A percentile compares a stretch with the other conserved stretches of the same genome.
These are phyloP conservation scores for Aspergillus piperis DNA, from an alignment of 2,329 filamentous ascomycete species.

Conservation along the genomic window DNA sequence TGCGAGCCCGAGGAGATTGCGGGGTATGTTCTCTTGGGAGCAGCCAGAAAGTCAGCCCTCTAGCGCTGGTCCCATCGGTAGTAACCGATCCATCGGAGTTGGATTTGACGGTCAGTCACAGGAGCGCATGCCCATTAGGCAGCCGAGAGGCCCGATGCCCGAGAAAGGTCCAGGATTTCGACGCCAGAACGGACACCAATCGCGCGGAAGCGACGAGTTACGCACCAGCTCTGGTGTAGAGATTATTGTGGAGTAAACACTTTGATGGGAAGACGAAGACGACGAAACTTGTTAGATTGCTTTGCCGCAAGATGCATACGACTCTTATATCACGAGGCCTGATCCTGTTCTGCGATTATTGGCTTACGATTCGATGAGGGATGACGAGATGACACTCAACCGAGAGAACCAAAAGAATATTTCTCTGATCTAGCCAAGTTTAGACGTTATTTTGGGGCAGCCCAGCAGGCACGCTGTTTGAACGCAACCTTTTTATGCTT, in stretches of 20 bases:
- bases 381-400: slow-evolving; percentile 48
- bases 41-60: slow-evolving; percentile 52
- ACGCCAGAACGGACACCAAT: slow-evolving; percentile 63
- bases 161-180: slow-evolving; percentile 62
- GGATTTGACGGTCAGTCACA: slow-evolving; percentile 58
- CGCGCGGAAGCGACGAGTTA: slow-evolving; percentile 64
- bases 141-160: slow-evolving; percentile 62
- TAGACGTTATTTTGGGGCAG: slow-evolving; percentile 46
- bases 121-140: slow-evolving; percentile 59
- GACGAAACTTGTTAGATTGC: slow-evolving; percentile 40
- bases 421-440: slow-evolving; percentile 45
- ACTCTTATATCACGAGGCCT: slow-evolving; percentile 44
- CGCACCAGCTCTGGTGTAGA: slow-evolving; percentile 62
- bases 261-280: slow-evolving; percentile 35
- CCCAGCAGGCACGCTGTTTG: slow-evolving; percentile 38
- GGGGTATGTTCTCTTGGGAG: slow-evolving; percentile 64
- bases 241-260: slow-evolving; percentile 63
- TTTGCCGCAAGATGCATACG: slow-evolving; percentile 45
- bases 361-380: slow-evolving; percentile 52
- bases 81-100: slow-evolving; percentile 63
- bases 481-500: slow-evolving; percentile 28
- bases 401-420: slow-evolving; percentile 43
- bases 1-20: slow-evolving; percentile 59
- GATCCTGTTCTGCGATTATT: slow-evolving; percentile 40
- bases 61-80: slow-evolving; percentile 61